Conservation (phyloP, 2,329 filamentous ascomycete species). For the Alternaria infectoria region DNA sequence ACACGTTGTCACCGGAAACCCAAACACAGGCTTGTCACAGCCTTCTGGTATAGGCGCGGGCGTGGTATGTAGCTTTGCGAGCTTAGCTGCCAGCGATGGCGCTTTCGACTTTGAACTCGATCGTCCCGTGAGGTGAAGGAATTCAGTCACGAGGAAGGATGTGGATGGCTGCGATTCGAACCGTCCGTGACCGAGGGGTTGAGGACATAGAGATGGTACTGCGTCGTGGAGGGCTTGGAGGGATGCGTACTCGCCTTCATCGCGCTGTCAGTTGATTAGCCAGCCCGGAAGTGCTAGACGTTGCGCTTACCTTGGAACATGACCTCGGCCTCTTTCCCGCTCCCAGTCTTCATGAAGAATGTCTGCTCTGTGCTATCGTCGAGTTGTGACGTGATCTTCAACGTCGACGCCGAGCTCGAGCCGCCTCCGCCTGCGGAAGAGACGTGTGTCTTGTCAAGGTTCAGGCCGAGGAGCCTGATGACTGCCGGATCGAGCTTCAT, state of each 20-base stretch:
- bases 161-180: constrained; percentile 57
- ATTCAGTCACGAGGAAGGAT: constrained; percentile 74
- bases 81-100: constrained; percentile 71
- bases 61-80: constrained; percentile 79
- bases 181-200: constrained; percentile 73
- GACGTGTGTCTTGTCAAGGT: constrained; percentile 62
- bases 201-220: constrained; percentile 78
- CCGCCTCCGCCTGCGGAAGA: constrained; percentile 69
- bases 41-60: constrained; percentile 70
- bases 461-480: constrained; percentile 64
- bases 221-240: constrained; percentile 78
- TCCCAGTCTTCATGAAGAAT: constrained; percentile 77
- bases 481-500: constrained; percentile 69
- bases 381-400: constrained; percentile 60
- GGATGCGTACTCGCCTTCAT: constrained; percentile 78
- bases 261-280: constrained; percentile 12
- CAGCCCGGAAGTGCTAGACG: background rate
- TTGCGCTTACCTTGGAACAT: constrained; percentile 70
- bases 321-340: constrained; percentile 62
- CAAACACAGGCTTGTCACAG: constrained; percentile 70
- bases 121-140: constrained; percentile 64
- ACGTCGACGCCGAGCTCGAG: constrained; percentile 68
- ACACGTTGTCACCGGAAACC: constrained; percentile 84
- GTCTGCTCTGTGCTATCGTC: constrained; percentile 58
- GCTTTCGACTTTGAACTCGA: constrained; percentile 31